Conservation (phyloP, 106 monocot genomes). For the Allium sativum region DNA sequence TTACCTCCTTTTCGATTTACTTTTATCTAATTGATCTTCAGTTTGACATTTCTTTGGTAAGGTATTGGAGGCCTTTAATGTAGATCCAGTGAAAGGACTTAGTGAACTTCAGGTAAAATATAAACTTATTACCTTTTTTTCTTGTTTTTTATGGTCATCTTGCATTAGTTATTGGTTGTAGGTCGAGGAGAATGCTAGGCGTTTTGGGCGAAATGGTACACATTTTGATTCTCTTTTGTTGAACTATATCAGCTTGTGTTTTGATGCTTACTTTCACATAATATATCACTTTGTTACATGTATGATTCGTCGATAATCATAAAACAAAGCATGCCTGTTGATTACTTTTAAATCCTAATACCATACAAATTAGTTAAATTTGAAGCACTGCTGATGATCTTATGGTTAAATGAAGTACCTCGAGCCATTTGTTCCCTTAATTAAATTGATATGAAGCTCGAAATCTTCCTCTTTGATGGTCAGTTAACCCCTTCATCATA, state of each 20-base stretch:
- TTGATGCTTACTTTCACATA: neutral
- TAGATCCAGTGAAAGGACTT: conserved; percentile 85
- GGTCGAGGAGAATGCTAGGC: conserved; percentile 57
- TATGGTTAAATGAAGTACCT: no score
- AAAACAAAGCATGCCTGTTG: no score
- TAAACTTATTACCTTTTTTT: neutral
- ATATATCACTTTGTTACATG: neutral
- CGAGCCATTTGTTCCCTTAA: no score
- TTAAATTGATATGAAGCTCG: no score
- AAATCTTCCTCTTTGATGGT: no score
- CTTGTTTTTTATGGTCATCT: neutral
- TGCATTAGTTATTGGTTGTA: conserved; percentile 10
- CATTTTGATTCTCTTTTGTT: conserved; percentile 1
- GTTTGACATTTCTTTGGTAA: conserved; percentile 4
- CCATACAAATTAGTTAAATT: no score
- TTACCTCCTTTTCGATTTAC: neutral
- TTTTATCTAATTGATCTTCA: neutral
- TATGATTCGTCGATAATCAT: no score
- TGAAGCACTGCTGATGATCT: no score
- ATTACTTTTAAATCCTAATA: no score
- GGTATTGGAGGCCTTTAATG: conserved; percentile 80
- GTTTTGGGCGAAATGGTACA: conserved; percentile 80
- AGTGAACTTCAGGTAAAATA: conserved; percentile 59
- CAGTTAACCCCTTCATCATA: no score
- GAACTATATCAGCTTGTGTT: neutral